Evolutionary conservation across 495 filamentous ascomycete species (phyloP).

Genomic region (Beverwykella pulmonaria): DNA sequence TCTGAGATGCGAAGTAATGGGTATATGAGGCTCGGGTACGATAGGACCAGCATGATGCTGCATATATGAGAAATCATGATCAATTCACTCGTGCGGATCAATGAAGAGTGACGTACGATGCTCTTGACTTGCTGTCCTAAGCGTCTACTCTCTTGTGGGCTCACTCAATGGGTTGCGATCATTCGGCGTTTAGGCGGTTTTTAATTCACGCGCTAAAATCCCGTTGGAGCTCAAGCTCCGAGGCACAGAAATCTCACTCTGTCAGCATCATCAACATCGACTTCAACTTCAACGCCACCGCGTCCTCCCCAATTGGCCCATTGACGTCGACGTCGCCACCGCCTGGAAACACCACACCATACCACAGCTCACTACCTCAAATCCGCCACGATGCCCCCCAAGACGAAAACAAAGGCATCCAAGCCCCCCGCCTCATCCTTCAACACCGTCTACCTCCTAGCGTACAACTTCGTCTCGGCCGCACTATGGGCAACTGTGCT

Average conservation of each 20-base stretch:
- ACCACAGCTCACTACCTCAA: background rate
- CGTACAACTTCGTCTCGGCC: conserved; percentile 78
- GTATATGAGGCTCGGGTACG: background rate
- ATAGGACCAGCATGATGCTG: background rate
- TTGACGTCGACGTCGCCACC: too few relatives aligned
- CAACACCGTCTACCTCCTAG: conserved; percentile 16
- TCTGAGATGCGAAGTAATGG: background rate
- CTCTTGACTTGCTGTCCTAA: background rate
- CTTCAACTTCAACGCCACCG: background rate
- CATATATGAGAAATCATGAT: background rate
- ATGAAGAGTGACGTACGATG: background rate
- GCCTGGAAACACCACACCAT: background rate
- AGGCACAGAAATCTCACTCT: background rate
- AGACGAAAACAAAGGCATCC: background rate
- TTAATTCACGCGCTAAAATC: too few relatives aligned
- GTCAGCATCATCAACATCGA: background rate
- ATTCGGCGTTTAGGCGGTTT: too few relatives aligned
- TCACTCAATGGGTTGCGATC: too few relatives aligned
- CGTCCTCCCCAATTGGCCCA: background rate
- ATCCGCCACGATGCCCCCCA: background rate
- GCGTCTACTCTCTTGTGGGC: too few relatives aligned
- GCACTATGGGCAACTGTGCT: conserved; percentile 75
- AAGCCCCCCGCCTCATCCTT: background rate
- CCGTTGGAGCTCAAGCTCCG: background rate
- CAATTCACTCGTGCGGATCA: background rate